Evolutionary conservation across 495 filamentous ascomycete genomes (phyloP).

Genomic region (Penicillium tannophilum): DNA sequence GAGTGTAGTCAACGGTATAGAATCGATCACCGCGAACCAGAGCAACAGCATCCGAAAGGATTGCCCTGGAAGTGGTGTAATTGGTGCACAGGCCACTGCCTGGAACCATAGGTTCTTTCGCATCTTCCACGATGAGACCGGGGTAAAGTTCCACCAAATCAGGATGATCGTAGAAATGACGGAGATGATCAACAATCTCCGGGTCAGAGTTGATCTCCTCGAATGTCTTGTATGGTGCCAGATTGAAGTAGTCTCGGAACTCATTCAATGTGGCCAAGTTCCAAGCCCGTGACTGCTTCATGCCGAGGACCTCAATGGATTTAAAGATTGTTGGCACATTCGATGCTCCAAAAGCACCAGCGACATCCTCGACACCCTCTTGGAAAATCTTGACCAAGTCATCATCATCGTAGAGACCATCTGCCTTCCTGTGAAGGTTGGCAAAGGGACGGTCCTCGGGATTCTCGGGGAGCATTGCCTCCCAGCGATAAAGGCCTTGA

Average conservation of each 20-base stretch:
- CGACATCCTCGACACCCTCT: constrained; percentile 62
- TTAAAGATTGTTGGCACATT: constrained; percentile 74
- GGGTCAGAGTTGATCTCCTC: constrained; percentile 84
- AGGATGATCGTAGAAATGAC: constrained; percentile 74
- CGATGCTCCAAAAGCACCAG: constrained; percentile 66
- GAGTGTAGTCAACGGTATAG: constrained; percentile 76
- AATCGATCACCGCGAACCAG: constrained; percentile 87
- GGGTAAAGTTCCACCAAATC: constrained; percentile 84
- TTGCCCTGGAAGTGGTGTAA: constrained; percentile 79
- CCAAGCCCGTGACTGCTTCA: constrained; percentile 82
- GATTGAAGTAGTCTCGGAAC: constrained; percentile 77
- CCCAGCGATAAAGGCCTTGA: constrained; percentile 61
- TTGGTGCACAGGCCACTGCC: constrained; percentile 81
- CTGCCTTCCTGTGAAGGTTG: constrained; percentile 56
- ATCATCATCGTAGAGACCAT: constrained; percentile 67
- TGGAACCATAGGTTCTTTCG: constrained; percentile 71
- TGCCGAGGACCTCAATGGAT: constrained; percentile 81
- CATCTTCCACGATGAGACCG: constrained; percentile 78
- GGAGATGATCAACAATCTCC: constrained; percentile 69
- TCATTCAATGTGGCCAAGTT: constrained; percentile 84
- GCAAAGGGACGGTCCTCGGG: constrained; percentile 66
- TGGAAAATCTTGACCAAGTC: constrained; percentile 69
- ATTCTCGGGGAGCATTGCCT: constrained; percentile 57
- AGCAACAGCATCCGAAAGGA: constrained; percentile 83
- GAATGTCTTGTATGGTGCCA: constrained; percentile 75